Evolutionary conservation across 2,329 filamentous ascomycete genomes (phyloP).

Genomic region (Mycosphaerella arachidis): DNA sequence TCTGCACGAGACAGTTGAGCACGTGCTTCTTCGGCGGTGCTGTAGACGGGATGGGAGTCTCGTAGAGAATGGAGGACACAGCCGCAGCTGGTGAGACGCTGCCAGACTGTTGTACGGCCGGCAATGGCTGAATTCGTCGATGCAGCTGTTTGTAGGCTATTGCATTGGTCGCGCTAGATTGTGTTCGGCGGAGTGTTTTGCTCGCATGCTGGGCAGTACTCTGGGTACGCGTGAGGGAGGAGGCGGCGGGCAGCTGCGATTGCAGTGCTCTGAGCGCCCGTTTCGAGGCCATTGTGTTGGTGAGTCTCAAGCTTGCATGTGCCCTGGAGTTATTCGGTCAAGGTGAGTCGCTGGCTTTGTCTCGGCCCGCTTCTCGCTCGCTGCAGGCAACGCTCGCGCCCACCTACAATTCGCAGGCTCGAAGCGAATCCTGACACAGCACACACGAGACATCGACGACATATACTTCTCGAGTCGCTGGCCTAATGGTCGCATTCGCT

Average conservation of each 20-base stretch:
- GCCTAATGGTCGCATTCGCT: neutral
- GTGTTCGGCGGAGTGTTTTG: neutral
- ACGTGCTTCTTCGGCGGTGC: constrained; percentile 89
- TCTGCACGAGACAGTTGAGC: constrained; percentile 97
- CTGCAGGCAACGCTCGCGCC: neutral
- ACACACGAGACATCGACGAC: neutral
- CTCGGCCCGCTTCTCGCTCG: neutral
- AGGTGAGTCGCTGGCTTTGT: neutral
- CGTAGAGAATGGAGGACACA: constrained; percentile 97
- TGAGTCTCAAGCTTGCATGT: neutral
- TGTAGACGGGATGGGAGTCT: constrained; percentile 80
- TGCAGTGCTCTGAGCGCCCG: constrained; percentile 26
- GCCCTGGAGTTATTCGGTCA: neutral
- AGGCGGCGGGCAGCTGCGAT: constrained; percentile 11
- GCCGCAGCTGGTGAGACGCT: constrained; percentile 88
- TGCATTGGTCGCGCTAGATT: constrained; percentile 64
- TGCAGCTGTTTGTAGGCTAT: constrained; percentile 96
- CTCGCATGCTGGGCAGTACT: constrained; percentile 52
- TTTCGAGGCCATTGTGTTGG: constrained; percentile 35
- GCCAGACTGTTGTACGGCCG: constrained; percentile 54
- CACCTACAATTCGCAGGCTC: neutral
- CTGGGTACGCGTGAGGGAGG: constrained; percentile 37
- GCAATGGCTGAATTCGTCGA: constrained; percentile 80
- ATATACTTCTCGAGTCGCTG: neutral
- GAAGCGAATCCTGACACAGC: neutral